Percentiles rank a stretch among this genome's conserved stretches.
Evolutionary conservation across 306 rosid genomes (phyloP).

Genomic region (Sesbania bispinosa): DNA sequence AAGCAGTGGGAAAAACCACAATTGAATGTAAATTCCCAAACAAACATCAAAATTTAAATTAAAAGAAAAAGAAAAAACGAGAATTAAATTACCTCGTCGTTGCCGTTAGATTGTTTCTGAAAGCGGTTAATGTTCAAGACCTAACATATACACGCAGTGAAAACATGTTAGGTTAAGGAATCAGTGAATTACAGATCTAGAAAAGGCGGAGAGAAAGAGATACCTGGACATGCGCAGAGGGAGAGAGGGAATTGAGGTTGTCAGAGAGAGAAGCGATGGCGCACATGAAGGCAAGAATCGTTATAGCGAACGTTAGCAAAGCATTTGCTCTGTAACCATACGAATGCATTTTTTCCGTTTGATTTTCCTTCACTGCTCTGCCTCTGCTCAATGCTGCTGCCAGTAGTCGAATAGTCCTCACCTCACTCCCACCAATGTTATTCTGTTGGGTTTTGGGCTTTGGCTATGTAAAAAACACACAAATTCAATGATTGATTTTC

Average conservation of each 20-base stretch:
- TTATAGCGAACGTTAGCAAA: conserved; percentile 67
- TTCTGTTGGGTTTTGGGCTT: too few relatives aligned
- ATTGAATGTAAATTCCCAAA: too few relatives aligned
- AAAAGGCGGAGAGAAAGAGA: neutral
- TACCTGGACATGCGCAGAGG: conserved; percentile 68
- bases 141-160: conserved; percentile 20
- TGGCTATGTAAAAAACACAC: too few relatives aligned
- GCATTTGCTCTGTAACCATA: conserved; percentile 80
- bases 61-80: too few relatives aligned
- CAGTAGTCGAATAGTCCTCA: too few relatives aligned
- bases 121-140: conserved; percentile 69
- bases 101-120: conserved; percentile 67
- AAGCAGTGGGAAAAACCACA: too few relatives aligned
- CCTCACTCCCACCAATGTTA: too few relatives aligned
- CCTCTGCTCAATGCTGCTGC: too few relatives aligned
- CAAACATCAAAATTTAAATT: too few relatives aligned
- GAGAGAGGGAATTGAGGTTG: conserved; percentile 58
- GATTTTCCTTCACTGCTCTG: too few relatives aligned
- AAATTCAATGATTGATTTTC: too few relatives aligned
- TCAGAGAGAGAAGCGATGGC: conserved; percentile 77
- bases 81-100: conserved; percentile 55
- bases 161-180: neutral
- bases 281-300: conserved; percentile 69
- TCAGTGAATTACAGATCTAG: conserved; percentile 28
- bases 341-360: conserved; percentile 60